A percentile compares a stretch with the other conserved stretches of the same genome.
Evolutionary conservation across 441 rosid genomes (phyloP).

Genomic region (Mallotus repandus): DNA sequence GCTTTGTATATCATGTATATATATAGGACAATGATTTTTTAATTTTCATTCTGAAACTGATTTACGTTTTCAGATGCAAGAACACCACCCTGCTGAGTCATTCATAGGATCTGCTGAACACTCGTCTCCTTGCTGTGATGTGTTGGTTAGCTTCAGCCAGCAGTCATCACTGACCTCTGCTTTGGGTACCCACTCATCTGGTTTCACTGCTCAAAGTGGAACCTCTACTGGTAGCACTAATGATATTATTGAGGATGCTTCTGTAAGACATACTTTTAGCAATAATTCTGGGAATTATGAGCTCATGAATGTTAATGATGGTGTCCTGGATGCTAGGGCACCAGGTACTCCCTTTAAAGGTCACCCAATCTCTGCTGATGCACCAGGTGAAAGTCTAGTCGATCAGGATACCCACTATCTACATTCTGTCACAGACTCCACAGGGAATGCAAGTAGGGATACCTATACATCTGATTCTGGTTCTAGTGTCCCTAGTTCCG

Average conservation of each 20-base stretch:
- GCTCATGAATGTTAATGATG: slow-evolving; percentile 31
- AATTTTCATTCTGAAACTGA: neutral
- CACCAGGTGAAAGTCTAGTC: slow-evolving; percentile 13
- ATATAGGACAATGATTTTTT: neutral
- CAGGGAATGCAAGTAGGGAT: slow-evolving; percentile 28
- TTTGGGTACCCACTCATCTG: slow-evolving; percentile 28
- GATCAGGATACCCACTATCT: slow-evolving; percentile 31
- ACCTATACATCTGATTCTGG: slow-evolving; percentile 25
- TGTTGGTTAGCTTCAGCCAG: slow-evolving; percentile 9
- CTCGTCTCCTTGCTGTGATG: neutral
- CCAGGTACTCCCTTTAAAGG: slow-evolving; percentile 31
- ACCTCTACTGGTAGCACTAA: slow-evolving; percentile 30
- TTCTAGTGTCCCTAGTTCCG: slow-evolving; percentile 27
- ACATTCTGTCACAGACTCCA: slow-evolving; percentile 21
- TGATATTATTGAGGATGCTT: slow-evolving; percentile 18
- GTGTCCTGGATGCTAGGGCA: slow-evolving; percentile 28
- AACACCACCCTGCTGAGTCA: slow-evolving; percentile 29
- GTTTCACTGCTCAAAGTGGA: slow-evolving; percentile 32
- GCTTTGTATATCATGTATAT: neutral
- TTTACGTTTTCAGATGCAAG: slow-evolving; percentile 40
- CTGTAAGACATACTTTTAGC: slow-evolving; percentile 23
- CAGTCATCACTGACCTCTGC: slow-evolving; percentile 24
- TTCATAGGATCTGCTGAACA: neutral
- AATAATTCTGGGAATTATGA: slow-evolving; percentile 29
- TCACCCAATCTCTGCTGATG: slow-evolving; percentile 34